A percentile compares a stretch with the other conserved stretches of the same genome.
These are phyloP conservation scores for Mycena venus DNA, from an alignment of 768 basidiomycete genomes.

Conservation along the genomic window DNA sequence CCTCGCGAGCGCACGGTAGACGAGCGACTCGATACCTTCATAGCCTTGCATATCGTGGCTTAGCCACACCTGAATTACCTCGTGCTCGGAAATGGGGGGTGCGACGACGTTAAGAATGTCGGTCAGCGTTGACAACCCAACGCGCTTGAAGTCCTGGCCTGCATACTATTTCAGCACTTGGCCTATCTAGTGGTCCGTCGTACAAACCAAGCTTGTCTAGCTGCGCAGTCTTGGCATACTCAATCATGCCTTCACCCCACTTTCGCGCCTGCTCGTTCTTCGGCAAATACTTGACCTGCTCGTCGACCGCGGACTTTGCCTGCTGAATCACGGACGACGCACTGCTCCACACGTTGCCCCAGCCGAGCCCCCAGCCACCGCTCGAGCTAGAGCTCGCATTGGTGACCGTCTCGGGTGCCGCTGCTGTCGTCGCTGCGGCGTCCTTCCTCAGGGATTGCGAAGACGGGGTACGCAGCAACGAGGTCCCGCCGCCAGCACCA, in stretches of 20 bases:
- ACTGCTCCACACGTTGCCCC: constrained; percentile 91
- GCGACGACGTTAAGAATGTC: constrained; percentile 97
- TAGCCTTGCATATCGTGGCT: constrained; percentile 98
- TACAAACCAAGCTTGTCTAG: constrained; percentile 88
- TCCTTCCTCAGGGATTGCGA: constrained; percentile 53
- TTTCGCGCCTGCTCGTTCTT: constrained; percentile 90
- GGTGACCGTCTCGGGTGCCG: constrained; percentile 36
- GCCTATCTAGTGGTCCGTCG: neutral
- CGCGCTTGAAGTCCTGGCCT: constrained; percentile 93
- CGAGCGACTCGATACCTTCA: constrained; percentile 94
- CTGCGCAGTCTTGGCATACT: constrained; percentile 90
- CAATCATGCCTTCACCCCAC: constrained; percentile 88
- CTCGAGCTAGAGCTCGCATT: constrained; percentile 29
- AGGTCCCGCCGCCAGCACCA: constrained; percentile 48
- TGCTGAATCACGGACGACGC: constrained; percentile 91
- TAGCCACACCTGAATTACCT: constrained; percentile 96
- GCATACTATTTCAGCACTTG: constrained; percentile 3
- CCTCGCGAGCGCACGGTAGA: constrained; percentile 87
- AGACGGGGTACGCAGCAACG: constrained; percentile 55
- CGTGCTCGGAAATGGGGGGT: constrained; percentile 98
- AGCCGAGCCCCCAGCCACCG: constrained; percentile 72
- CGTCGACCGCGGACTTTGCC: constrained; percentile 90
- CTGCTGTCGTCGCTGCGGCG: constrained; percentile 33
- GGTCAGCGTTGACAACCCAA: constrained; percentile 88
- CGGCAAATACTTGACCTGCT: constrained; percentile 90